A percentile compares a stretch with the other conserved stretches of the same genome.
Evolutionary conservation across 345 rosid genomes (phyloP).

Genomic region (Leavenworthia alabamica): DNA sequence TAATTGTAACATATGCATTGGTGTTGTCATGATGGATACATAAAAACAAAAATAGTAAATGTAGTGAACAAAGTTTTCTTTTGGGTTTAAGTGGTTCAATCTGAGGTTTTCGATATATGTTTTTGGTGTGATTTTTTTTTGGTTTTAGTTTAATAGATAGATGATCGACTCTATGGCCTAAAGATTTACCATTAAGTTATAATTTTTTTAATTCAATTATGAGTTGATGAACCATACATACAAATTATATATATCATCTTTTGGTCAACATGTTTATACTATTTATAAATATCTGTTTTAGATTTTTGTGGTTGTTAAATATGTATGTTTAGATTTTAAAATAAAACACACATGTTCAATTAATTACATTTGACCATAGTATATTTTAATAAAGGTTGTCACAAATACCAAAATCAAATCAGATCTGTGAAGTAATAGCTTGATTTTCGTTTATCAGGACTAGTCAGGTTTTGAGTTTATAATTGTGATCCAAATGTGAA

Average conservation of each 20-base stretch:
- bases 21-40: background rate
- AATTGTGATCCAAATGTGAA: background rate
- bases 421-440: conserved; percentile 15
- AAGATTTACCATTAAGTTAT: too few species aligned
- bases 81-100: too few species aligned
- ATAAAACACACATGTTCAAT: background rate
- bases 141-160: too few species aligned
- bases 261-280: background rate
- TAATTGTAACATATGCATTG: background rate
- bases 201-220: background rate
- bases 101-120: too few species aligned
- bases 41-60: background rate
- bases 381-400: conserved; percentile 6
- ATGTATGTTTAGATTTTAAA: background rate
- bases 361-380: background rate
- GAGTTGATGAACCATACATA: background rate
- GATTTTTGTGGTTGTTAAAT: background rate
- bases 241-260: background rate
- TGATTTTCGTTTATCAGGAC: conserved; percentile 8
- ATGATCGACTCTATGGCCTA: too few species aligned
- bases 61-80: too few species aligned
- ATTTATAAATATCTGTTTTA: too few species aligned
- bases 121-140: too few species aligned
- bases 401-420: conserved; percentile 26
- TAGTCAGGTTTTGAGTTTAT: conserved; percentile 14